Conservation (phyloP, 352 stramenopile species). For the Poterioochromonas sp. region DNA sequence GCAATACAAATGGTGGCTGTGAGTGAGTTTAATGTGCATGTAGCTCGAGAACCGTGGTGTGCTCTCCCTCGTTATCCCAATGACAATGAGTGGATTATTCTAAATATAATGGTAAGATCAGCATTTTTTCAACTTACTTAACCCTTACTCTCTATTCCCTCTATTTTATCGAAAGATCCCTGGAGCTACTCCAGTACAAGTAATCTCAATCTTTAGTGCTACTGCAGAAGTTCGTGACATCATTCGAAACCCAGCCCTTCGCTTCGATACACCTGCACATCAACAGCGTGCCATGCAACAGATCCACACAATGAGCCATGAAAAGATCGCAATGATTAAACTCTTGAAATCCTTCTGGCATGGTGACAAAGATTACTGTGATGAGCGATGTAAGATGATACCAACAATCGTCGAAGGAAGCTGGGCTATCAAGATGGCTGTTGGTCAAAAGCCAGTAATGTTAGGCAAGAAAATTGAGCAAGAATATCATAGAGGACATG, state of each 20-base stretch:
- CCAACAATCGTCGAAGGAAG: constrained; percentile 60
- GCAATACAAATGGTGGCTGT: not conserved
- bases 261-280: not conserved
- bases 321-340: not conserved
- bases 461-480: constrained; percentile 75
- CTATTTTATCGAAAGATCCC: not conserved
- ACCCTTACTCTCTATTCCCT: not conserved
- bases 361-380: constrained; percentile 67
- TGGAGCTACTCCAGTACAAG: not conserved
- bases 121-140: not conserved
- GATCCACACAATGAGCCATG: not conserved
- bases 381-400: constrained; percentile 75
- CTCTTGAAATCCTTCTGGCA: constrained; percentile 60
- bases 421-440: constrained; percentile 69
- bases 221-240: not conserved
- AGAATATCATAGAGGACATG: constrained; percentile 64
- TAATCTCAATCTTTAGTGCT: not conserved
- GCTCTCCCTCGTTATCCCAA: not conserved
- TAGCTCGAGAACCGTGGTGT: not conserved
- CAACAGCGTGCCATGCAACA: not conserved
- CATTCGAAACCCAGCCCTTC: not conserved
- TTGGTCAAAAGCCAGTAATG: constrained; percentile 68
- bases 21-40: not conserved
- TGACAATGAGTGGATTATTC: not conserved
- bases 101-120: constrained; percentile 9